Evolutionary conservation across 805 yeast species (phyloP).

Genomic region (Candida ponderosae): DNA sequence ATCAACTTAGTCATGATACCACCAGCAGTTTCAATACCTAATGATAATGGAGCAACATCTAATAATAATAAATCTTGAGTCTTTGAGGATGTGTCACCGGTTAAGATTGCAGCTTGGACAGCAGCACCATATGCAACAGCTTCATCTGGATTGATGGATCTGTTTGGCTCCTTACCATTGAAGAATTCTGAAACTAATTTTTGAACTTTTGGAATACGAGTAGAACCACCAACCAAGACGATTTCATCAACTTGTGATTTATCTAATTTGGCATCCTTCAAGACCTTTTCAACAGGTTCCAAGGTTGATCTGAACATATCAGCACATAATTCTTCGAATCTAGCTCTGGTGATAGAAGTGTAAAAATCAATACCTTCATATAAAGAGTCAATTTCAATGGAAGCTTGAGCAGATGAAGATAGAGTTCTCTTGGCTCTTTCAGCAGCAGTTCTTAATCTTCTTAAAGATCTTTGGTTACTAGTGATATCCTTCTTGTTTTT

Average conservation of each 20-base stretch:
- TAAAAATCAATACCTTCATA: constrained; percentile 96
- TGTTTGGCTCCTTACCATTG: constrained; percentile 98
- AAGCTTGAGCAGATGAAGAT: constrained; percentile 94
- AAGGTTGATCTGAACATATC: constrained; percentile 92
- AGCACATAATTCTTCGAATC: constrained; percentile 97
- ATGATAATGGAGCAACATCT: constrained; percentile 97
- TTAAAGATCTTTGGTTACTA: constrained; percentile 90
- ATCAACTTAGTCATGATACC: constrained; percentile 99
- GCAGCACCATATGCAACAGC: constrained; percentile 99
- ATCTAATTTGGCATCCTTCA: constrained; percentile 88
- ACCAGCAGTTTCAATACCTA: constrained; percentile 99
- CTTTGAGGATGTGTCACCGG: constrained; percentile 97
- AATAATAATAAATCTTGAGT: constrained; percentile 93
- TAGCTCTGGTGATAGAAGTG: constrained; percentile 96
- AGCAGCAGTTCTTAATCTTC: constrained; percentile 98
- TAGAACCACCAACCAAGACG: constrained; percentile 97
- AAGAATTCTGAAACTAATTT: constrained; percentile 95
- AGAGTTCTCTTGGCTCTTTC: constrained; percentile 99
- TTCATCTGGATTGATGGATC: constrained; percentile 98
- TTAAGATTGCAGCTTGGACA: constrained; percentile 94
- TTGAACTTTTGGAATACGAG: constrained; percentile 98
- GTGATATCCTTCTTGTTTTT: constrained; percentile 94
- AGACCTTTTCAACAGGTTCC: constrained; percentile 95
- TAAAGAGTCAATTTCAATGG: constrained; percentile 92
- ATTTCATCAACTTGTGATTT: constrained; percentile 90